Conservation (phyloP, 345 rosid species). For the Atalantia buxifolia region DNA sequence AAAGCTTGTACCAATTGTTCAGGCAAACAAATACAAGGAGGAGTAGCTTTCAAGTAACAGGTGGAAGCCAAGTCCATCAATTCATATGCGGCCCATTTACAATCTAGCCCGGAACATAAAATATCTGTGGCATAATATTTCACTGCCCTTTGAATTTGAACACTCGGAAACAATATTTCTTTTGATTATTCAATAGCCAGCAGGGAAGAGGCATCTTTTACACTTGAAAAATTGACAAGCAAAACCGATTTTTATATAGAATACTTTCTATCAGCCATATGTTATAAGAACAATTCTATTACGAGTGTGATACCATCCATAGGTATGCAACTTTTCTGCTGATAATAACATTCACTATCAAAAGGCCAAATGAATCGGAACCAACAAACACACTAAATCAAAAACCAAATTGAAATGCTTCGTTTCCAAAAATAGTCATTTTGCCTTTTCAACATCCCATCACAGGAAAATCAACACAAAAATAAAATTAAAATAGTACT, state of each 20-base stretch:
- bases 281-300: background rate
- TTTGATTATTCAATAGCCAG: background rate
- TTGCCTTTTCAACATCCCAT: no score
- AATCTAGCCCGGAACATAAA: background rate
- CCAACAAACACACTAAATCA: background rate
- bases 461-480: no score
- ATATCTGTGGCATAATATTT: background rate
- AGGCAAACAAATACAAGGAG: background rate
- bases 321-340: background rate
- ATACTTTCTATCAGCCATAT: background rate
- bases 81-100: background rate
- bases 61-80: background rate
- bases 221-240: background rate
- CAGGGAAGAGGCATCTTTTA: background rate
- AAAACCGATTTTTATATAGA: background rate
- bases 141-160: background rate
- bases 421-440: no score
- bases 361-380: background rate
- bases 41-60: background rate
- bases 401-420: no score
- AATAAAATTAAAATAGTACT: no score
- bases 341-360: background rate
- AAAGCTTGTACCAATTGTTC: background rate
- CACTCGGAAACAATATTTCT: background rate
- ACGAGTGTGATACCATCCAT: background rate